Percentiles rank a stretch among this genome's conserved stretches.
phyloP scores from a whole-genome alignment of 1,284 basidiomycete genomes.

The Cryptococcus neoformans region DNA sequence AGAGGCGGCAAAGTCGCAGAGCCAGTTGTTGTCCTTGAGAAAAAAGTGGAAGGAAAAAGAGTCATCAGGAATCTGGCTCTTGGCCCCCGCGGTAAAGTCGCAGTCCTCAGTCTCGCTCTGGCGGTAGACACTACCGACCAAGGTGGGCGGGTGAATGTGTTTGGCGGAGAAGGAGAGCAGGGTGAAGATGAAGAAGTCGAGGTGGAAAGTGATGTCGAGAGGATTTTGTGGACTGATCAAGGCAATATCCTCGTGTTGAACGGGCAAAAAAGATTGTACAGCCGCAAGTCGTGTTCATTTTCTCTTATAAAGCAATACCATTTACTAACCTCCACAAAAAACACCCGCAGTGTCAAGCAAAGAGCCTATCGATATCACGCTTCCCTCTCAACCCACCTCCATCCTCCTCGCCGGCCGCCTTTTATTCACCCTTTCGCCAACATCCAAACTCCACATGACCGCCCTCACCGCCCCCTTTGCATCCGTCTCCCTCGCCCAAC shows the following conservation, averaged over 20 bases:
- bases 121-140: neutral
- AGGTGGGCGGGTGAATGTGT: constrained; percentile 4
- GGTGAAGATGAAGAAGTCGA: constrained; percentile 10
- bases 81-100: constrained; percentile 26
- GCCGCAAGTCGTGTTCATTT: constrained; percentile 10
- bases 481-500: constrained; percentile 54
- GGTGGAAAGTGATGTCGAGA: constrained; percentile 18
- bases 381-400: constrained; percentile 31
- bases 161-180: constrained; percentile 3
- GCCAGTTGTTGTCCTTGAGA: constrained; percentile 56
- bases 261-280: constrained; percentile 19
- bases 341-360: constrained; percentile 6
- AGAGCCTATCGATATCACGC: constrained; percentile 7
- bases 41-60: constrained; percentile 24
- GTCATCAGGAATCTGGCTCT: constrained; percentile 35
- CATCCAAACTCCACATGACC: constrained; percentile 61
- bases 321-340: too few species aligned
- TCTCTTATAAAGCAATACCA: neutral
- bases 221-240: constrained; percentile 27
- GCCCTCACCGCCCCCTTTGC: constrained; percentile 31
- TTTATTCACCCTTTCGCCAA: constrained; percentile 64
- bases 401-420: constrained; percentile 41
- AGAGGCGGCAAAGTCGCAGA: constrained; percentile 60
- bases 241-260: constrained; percentile 30
- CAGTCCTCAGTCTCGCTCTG: constrained; percentile 22